Percentiles rank a stretch among this genome's conserved stretches.
phyloP scores from a whole-genome alignment of 768 basidiomycete genomes.

The Pulveroboletus sp. region DNA sequence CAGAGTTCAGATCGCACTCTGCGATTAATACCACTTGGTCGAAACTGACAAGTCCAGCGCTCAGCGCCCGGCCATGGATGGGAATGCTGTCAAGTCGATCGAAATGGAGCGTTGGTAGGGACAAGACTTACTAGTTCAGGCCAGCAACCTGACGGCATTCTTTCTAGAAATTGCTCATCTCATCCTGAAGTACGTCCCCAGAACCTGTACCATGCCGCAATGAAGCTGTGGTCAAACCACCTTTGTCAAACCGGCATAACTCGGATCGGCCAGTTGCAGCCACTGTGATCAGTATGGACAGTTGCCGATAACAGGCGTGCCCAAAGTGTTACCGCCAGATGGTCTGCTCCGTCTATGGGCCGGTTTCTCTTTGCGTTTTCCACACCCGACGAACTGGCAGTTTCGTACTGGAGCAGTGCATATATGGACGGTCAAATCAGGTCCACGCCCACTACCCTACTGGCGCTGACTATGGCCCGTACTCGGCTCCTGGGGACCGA shows the following conservation, averaged over 20 bases:
- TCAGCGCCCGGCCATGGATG: too few relatives aligned
- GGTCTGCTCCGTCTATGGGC: not conserved
- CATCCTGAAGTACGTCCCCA: too few relatives aligned
- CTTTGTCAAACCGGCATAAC: not conserved
- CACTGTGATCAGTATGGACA: not conserved
- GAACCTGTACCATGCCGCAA: not conserved
- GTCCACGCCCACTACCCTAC: too few relatives aligned
- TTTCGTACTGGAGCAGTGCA: not conserved
- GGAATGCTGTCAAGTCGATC: too few relatives aligned
- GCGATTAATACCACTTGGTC: too few relatives aligned
- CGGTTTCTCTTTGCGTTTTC: not conserved
- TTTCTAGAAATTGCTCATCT: too few relatives aligned
- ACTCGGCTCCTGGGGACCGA: not conserved
- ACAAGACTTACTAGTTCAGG: too few relatives aligned
- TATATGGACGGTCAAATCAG: not conserved
- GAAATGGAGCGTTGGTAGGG: too few relatives aligned
- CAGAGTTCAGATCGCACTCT: too few relatives aligned
- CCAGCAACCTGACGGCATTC: too few relatives aligned
- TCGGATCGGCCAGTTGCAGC: not conserved
- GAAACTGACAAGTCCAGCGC: too few relatives aligned
- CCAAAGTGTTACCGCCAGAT: too few relatives aligned
- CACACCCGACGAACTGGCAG: not conserved
- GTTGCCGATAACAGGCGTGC: not conserved
- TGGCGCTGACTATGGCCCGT: not conserved
- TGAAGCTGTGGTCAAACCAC: conserved; percentile 6